Evolutionary conservation across 2,329 filamentous ascomycete species (phyloP), one percentile per base, ranked within the genome.

Genomic region (Beauveria rudraprayagi): DNA sequence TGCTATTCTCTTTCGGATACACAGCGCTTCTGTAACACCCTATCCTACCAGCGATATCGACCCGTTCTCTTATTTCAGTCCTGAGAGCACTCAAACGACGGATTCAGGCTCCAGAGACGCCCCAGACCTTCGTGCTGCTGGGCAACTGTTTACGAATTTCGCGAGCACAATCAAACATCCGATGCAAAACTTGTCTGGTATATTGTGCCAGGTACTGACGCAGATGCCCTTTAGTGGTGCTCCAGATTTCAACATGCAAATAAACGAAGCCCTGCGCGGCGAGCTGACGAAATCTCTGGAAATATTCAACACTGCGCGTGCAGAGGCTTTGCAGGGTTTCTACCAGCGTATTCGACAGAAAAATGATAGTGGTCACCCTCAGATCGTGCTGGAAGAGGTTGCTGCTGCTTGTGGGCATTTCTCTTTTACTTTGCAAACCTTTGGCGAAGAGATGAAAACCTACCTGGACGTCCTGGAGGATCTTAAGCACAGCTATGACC

Each of bases 321-420:
- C 83, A 61, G 83, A 88, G 54, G 91, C 92, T 0, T 77, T 97
- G 5, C 80, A 85, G 61, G 80, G 86, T 61, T 79, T 96, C 1
- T 96, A 96, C 71, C 84, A 83, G 64, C 87, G 83, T 57, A 90
- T 90, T 64, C 85, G 90, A 65, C 79, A 88, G 47, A 82, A 82
- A 22, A 83, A 83, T 59, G 78, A 83, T 5, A 80, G 82, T 50
- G 79, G 89, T 46, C 87, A 87, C 62, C 80, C 91, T 14, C 86
- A 93, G 70, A 91, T 91, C 1, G 91, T 96, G 71, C 89, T 94
- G 62, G 92, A 97, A 72, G 92, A 96, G 73, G 91, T 96, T 11
- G 91, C 91, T 40, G 92, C 92, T 10, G 93, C 91, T 61, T 97
- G 92, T 69, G 92, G 92, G 0, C 91, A 96, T 73, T 97, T 96